These are phyloP conservation scores for Colletotrichum sp. DNA, from an alignment of 2,329 filamentous ascomycete genomes.

Conservation along the genomic window DNA sequence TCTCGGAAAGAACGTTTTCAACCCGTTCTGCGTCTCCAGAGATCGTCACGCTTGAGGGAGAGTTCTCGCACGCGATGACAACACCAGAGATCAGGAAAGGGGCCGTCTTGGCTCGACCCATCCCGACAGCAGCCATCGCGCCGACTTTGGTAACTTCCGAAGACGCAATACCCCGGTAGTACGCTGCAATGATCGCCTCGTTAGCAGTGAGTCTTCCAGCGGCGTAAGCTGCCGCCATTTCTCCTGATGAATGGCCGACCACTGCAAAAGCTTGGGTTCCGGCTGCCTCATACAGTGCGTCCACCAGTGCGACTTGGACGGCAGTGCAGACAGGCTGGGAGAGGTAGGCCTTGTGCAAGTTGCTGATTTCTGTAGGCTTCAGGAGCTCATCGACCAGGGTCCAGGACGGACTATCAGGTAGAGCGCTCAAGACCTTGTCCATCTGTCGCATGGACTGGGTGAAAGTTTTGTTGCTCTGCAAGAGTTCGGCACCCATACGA, in stretches of 20 bases:
- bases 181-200: slow-evolving; percentile 39
- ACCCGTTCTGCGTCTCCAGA: neutral
- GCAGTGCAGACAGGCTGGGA: slow-evolving; percentile 36
- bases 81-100: neutral
- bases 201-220: slow-evolving; percentile 35
- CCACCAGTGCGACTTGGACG: slow-evolving; percentile 44
- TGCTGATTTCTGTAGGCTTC: neutral
- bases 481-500: slow-evolving; percentile 29
- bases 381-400: neutral
- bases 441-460: slow-evolving; percentile 14
- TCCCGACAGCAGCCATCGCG: neutral
- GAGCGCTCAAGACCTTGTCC: slow-evolving; percentile 6
- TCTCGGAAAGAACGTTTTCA: neutral
- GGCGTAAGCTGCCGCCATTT: slow-evolving; percentile 50
- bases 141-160: slow-evolving; percentile 10
- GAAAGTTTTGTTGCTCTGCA: neutral
- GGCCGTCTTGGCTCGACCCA: neutral
- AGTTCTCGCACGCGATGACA: slow-evolving; percentile 9
- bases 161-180: slow-evolving; percentile 22
- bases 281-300: slow-evolving; percentile 33
- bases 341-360: neutral
- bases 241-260: slow-evolving; percentile 48
- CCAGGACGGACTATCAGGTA: neutral
- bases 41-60: neutral
- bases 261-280: slow-evolving; percentile 35